These are phyloP conservation scores for Pyricularia pennisetigena DNA, from an alignment of 2,329 filamentous ascomycete species.

Conservation along the genomic window DNA sequence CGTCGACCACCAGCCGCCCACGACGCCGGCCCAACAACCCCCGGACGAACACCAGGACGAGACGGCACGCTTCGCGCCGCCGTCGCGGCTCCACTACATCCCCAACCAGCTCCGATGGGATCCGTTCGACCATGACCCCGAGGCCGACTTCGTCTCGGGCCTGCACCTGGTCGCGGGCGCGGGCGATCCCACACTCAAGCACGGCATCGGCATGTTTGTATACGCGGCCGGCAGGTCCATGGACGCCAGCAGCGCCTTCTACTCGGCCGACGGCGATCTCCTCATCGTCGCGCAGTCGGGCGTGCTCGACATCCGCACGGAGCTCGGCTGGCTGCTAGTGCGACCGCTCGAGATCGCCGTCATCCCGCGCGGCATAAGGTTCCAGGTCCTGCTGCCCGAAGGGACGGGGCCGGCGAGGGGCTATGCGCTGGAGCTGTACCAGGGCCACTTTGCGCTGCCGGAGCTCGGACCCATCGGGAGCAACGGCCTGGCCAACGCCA, in stretches of 20 bases:
- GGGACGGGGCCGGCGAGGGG: constrained; percentile 33
- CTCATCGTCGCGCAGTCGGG: constrained; percentile 59
- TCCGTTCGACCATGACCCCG: constrained; percentile 44
- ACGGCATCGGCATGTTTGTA: constrained; percentile 57
- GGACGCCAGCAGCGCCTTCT: constrained; percentile 57
- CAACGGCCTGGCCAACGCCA: constrained; percentile 45
- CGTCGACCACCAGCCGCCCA: background rate
- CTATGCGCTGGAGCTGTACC: constrained; percentile 51
- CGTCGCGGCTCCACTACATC: constrained; percentile 43
- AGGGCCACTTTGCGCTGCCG: constrained; percentile 47
- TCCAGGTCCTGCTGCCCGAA: constrained; percentile 46
- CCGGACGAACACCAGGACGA: background rate
- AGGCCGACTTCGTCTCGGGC: constrained; percentile 29
- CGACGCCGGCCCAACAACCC: background rate
- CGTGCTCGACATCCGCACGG: constrained; percentile 53
- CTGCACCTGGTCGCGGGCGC: constrained; percentile 57
- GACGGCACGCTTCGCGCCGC: background rate
- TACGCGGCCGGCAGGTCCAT: constrained; percentile 62
- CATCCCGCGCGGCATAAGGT: constrained; percentile 51
- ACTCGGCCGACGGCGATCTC: constrained; percentile 60
- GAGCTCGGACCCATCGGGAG: constrained; percentile 50
- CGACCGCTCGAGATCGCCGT: constrained; percentile 56
- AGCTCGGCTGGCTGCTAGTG: constrained; percentile 50
- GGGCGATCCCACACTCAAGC: constrained; percentile 61
- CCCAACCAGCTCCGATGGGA: constrained; percentile 66